A percentile compares a stretch with the other conserved stretches of the same genome.
These are phyloP conservation scores for Eucalyptus pumila DNA, from an alignment of 345 rosid species.

Conservation along the genomic window DNA sequence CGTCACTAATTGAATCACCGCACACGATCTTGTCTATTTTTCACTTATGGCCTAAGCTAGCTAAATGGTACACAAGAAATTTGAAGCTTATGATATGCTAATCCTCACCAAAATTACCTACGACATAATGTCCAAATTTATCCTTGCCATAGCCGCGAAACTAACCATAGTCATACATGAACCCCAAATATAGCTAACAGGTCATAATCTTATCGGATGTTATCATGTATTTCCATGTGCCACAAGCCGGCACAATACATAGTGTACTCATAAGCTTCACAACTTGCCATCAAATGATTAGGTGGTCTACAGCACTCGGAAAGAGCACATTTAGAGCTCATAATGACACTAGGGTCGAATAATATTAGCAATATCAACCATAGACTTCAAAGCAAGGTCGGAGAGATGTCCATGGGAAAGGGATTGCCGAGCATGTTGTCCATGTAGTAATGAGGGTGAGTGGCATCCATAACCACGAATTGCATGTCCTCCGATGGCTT, in stretches of 20 bases:
- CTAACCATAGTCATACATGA: background rate
- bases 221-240: background rate
- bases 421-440: slow-evolving; percentile 71
- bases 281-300: background rate
- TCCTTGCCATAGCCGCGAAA: background rate
- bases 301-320: background rate
- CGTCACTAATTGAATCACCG: background rate
- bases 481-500: slow-evolving; percentile 97
- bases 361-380: background rate
- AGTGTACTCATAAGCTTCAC: background rate
- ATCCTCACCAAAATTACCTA: background rate
- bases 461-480: slow-evolving; percentile 78
- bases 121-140: background rate
- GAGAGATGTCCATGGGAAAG: slow-evolving; percentile 66
- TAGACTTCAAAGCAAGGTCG: slow-evolving; percentile 32
- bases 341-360: background rate
- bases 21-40: background rate
- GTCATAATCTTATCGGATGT: background rate
- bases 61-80: background rate
- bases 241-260: background rate
- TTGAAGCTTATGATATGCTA: background rate
- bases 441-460: slow-evolving; percentile 69
- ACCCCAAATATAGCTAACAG: background rate
- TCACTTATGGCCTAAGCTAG: background rate
- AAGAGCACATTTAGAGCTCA: background rate